phyloP scores from a whole-genome alignment of 2,329 filamentous ascomycete genomes.

The Cyphellophora europaea region DNA sequence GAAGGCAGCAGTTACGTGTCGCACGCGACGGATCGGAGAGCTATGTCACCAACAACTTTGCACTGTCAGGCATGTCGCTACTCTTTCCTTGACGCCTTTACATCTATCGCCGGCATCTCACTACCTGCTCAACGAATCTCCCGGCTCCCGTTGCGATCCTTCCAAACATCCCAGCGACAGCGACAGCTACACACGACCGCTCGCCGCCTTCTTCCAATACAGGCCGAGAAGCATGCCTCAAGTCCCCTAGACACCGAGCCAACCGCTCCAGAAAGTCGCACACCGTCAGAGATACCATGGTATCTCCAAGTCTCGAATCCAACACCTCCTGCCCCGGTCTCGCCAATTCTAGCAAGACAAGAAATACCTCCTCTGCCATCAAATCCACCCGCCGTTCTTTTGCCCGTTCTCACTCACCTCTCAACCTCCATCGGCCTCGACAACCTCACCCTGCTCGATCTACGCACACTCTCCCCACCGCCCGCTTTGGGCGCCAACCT shows the following conservation, averaged over 20 bases:
- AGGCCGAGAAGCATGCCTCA: too few relatives aligned
- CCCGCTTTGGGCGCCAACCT: constrained; percentile 80
- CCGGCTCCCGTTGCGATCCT: too few relatives aligned
- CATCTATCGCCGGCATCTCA: constrained; percentile 12
- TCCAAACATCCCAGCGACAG: too few relatives aligned
- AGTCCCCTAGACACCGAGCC: too few relatives aligned
- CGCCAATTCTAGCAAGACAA: constrained; percentile 42
- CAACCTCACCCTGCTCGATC: constrained; percentile 68
- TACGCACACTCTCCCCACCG: constrained; percentile 75
- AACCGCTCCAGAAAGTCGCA: background rate
- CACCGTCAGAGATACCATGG: too few relatives aligned
- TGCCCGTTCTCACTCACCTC: constrained; percentile 64
- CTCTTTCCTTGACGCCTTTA: constrained; percentile 15
- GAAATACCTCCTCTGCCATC: constrained; percentile 55
- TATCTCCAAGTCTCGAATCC: constrained; percentile 66
- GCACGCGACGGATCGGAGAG: too few relatives aligned
- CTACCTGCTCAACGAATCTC: background rate
- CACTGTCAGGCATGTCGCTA: constrained; percentile 13
- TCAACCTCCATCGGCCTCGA: constrained; percentile 82
- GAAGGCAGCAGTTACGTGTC: too few relatives aligned
- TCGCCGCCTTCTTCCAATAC: too few relatives aligned
- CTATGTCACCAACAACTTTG: background rate
- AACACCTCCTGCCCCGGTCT: constrained; percentile 24
- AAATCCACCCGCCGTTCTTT: constrained; percentile 61
- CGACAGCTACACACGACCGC: background rate